Evolutionary conservation across 768 basidiomycete genomes (phyloP).

Genomic region (Lenzites betulinus): DNA sequence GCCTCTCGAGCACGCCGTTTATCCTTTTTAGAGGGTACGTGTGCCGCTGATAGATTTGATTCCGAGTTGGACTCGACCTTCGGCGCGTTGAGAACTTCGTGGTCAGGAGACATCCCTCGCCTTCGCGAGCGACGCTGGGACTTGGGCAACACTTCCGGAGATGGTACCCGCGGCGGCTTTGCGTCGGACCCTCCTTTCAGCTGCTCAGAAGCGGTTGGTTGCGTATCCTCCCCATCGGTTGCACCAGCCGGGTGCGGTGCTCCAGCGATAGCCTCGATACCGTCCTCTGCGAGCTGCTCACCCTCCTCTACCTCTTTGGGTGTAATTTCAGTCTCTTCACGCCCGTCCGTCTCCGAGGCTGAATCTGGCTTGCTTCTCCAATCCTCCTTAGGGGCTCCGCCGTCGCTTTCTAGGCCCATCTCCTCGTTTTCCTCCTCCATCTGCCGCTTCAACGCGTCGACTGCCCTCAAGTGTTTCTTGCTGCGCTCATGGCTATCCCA

Average conservation of each 20-base stretch:
- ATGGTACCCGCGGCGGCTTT: conserved; percentile 20
- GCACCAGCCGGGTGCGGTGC: too few species aligned
- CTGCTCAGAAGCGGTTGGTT: too few species aligned
- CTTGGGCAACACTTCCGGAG: conserved; percentile 16
- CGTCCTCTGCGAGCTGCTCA: too few species aligned
- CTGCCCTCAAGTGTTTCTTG: conserved; percentile 88
- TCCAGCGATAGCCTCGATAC: too few species aligned
- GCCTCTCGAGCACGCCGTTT: conserved; percentile 77
- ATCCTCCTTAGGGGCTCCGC: conserved; percentile 13
- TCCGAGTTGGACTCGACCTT: background rate
- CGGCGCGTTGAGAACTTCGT: too few species aligned
- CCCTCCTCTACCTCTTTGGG: too few species aligned
- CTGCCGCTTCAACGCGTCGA: conserved; percentile 72
- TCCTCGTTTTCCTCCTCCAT: conserved; percentile 78
- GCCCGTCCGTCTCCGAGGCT: background rate
- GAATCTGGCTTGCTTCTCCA: background rate
- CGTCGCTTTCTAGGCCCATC: conserved; percentile 51
- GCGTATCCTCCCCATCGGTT: too few species aligned
- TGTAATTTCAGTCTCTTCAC: too few species aligned
- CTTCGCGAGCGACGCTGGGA: background rate
- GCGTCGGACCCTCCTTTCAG: conserved; percentile 24
- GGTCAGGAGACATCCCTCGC: too few species aligned
- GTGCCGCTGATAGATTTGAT: background rate
- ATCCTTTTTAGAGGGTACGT: conserved; percentile 70
- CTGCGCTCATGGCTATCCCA: conserved; percentile 98